Percentiles rank a stretch among this genome's conserved stretches.
phyloP scores from a whole-genome alignment of 2,329 filamentous ascomycete genomes.

The Botrytis pseudocinerea region DNA sequence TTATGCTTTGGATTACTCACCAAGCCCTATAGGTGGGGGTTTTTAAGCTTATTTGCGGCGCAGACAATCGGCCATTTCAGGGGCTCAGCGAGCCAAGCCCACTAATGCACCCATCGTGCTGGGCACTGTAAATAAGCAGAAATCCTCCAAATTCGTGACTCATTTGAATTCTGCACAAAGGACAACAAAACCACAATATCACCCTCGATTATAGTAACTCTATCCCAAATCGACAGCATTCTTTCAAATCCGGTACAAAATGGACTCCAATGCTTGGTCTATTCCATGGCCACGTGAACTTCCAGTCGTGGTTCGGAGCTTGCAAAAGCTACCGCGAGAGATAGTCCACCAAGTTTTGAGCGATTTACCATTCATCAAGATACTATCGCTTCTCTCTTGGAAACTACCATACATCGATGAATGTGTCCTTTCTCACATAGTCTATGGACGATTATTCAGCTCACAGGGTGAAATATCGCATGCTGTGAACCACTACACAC shows the following conservation, averaged over 20 bases:
- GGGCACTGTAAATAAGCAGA: neutral
- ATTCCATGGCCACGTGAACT: constrained; percentile 13
- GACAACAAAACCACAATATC: neutral
- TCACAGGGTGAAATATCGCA: neutral
- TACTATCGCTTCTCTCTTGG: constrained; percentile 25
- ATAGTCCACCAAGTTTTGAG: constrained; percentile 26
- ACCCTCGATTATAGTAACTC: neutral
- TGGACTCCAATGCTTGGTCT: constrained; percentile 1
- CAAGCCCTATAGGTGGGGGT: neutral
- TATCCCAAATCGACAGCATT: neutral
- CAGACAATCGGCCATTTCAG: neutral
- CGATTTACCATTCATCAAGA: constrained; percentile 24
- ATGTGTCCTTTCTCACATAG: constrained; percentile 10
- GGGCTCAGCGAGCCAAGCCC: neutral
- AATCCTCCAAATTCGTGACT: neutral
- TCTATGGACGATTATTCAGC: neutral
- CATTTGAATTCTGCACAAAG: neutral
- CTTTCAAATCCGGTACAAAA: neutral
- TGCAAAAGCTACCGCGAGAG: constrained; percentile 26
- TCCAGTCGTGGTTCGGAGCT: constrained; percentile 17
- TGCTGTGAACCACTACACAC: neutral
- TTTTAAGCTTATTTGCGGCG: constrained; percentile 3
- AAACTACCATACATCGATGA: neutral
- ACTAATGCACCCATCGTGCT: neutral
- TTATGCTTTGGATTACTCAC: neutral